Evolutionary conservation across 1,284 basidiomycete species (phyloP), one percentile per base, ranked within the genome.

Genomic region (Pseudozyma sp.): DNA sequence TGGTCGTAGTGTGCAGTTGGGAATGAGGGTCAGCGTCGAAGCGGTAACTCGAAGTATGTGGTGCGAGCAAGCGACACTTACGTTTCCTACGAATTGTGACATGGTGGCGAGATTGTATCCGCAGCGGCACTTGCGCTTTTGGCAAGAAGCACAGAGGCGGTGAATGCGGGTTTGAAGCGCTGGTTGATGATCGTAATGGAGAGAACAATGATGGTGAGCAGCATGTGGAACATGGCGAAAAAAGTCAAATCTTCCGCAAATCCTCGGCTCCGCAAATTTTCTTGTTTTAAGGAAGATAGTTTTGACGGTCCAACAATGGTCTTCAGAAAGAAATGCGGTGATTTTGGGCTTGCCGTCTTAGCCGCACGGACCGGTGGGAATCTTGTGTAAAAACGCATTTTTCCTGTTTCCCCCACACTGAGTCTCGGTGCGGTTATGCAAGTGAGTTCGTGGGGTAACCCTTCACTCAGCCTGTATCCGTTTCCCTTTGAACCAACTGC

Each of bases 41-140:
- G 24, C 24, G 24, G 24, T 24, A 24, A 24, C 24, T 24, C 24
- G 24, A 4, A 37, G 9, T 37, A 14, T 14, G 8, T 10, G 35
- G 35, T 37, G 35, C 35, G 35, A 37, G 8, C 4, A 30, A 10
- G 24, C n/a, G 17, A 46, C 1, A 73, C 70, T 67, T 64, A 75
- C 72, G 57, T 67, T 75, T 29, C 72, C 72, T 5, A 75, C 49
- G 48, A 70, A 70, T 59, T 75, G 72, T 17, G 72, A 75, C 72
- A 75, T 75, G n/a, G 11, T 62, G 37, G 17, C 35, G 17, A 19
- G 8, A 6, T 45, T 8, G 8, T 9, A 10, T 30, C 5, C n/a
- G n/a, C 29, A 39, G 29, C 40, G 31, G 29, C 31, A 16, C 5
- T 19, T 14, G 17, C 14, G 16, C 40, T 52, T 52, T 5, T n/a